Percentiles rank a stretch among this genome's conserved stretches.
phyloP scores from a whole-genome alignment of 208 protist genomes.

The Leishmania lainsoni region DNA sequence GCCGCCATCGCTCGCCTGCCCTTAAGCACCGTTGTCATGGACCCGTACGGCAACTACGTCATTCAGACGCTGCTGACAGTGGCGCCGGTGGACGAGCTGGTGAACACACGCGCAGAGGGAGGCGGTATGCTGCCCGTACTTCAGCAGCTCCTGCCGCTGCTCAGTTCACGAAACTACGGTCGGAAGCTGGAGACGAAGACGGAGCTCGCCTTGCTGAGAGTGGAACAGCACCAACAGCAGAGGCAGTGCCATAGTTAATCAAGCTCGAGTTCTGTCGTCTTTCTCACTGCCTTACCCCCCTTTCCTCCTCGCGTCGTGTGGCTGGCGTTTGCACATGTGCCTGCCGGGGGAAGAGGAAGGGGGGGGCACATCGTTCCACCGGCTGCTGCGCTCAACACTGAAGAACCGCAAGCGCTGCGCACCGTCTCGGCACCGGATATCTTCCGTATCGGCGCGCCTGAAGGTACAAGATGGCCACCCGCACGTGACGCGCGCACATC shows the following conservation, averaged over 20 bases:
- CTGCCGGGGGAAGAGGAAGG: no score
- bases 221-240: slow-evolving; percentile 34
- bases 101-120: slow-evolving; percentile 13
- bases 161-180: slow-evolving; percentile 64
- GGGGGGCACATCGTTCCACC: background rate
- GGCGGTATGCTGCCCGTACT: slow-evolving; percentile 46
- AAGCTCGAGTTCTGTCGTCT: background rate
- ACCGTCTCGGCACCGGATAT: background rate
- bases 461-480: background rate
- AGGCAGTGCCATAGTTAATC: slow-evolving; percentile 4
- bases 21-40: slow-evolving; percentile 84
- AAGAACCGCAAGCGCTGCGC: background rate
- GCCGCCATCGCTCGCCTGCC: slow-evolving; percentile 18
- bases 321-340: no score
- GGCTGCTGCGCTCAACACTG: background rate
- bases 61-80: slow-evolving; percentile 94
- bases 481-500: background rate
- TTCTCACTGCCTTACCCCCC: no score
- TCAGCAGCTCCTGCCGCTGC: slow-evolving; percentile 38
- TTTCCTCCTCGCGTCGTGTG: no score
- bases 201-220: slow-evolving; percentile 51
- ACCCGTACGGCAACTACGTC: slow-evolving; percentile 97
- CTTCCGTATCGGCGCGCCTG: background rate
- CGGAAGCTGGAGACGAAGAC: slow-evolving; percentile 63
- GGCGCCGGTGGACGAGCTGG: slow-evolving; percentile 68